Base-by-base conservation (phyloP, 1,284 basidiomycete species). In the Microbotryum scabiosae region DNA sequence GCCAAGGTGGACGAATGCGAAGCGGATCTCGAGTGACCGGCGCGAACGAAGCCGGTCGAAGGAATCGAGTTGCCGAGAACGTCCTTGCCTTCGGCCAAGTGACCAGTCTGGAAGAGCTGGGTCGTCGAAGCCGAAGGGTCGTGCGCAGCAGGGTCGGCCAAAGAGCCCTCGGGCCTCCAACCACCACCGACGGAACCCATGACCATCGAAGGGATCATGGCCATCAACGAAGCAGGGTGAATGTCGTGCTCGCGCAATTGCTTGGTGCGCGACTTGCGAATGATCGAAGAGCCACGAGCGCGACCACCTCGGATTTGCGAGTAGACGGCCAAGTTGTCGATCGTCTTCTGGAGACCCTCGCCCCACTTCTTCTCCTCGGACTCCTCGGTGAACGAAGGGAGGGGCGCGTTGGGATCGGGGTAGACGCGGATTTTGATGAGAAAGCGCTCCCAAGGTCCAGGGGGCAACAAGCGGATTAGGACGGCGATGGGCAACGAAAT, bases 401-500 rank as follows among this genome's bases (percentile, higher is more conserved):
- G 89, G 1, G 93, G 82, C 12, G 74, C 75, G 68, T 85, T 79
- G 4, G 84, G 82, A 59, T 86, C 83, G 4, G 82, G 81, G 71
- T 92, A 81, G 43, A 97, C 76, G 23, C 81, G 80, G 32, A 84
- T 50, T 62, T 77, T 76, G 70, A 85, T 82, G 74, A 97, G 84
- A 59, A 88, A 59, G 30, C 79, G 79, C 71, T 90, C 87, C 70
- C 92, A 82, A 0, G 90, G 90, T 48, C 72, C 81, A 65, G 88
- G 91, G 32, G 96, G 94, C 25, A 96, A 75, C 46, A 84, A 74
- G 45, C 94, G 88, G 67, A 94, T 82, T 61, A 94, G 72, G 43
- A 81, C 85, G 59, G 90, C 96, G 68, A 97, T 79, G 4, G 93
- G 94, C 64, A 97, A 83, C 10, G 94, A 87, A 53, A 92, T 81